Base-by-base conservation (phyloP, 306 rosid species). In the Inga leiocalycina region DNA sequence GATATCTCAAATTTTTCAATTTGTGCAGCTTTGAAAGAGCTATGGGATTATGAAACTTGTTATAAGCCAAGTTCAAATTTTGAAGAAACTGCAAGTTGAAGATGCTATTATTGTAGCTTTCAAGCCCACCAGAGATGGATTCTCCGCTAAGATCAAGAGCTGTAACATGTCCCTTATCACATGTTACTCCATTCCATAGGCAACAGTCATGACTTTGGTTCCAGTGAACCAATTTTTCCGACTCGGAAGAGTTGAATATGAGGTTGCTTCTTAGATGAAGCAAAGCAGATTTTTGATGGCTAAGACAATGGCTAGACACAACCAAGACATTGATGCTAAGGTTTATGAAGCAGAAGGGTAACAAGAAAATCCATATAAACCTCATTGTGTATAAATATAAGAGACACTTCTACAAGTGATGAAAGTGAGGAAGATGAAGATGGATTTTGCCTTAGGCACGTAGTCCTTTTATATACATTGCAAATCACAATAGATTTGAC, bases 161-260 rank as follows among this genome's bases (percentile, higher is more conserved):
- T 39, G 13, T 27, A 14, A 80, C 71, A 43, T 1, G 35, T 71
- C 71, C 83, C 35, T 27, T 5, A 14, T 61, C 30, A 49, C 88
- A 83, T 24, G 34, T 45, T 3, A 89, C 85, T 17, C 89, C 93
- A 3, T n/a, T 35, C 93, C 93, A 84, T 2, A 9, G 15, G 77
- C 89, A 85, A 17, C 72, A 84, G 80, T 85, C 77, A 0, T 15
- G 30, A 44, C 12, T 44, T 7, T 27, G 75, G 0, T 52, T 49
- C 89, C 90, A 89, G 3, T 12, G 61, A 39, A 1, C 71, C 10
- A 87, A 70, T 12, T 83, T 80, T 15, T 19, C 57, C 16, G 92
- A 87, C 1, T 0, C 0, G 48, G 46, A 17, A 15, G 14, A 24
- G 24, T 68, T 19, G 48, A 68, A 68, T 16, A 16, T 0, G 10